Conservation (phyloP, 2,329 filamentous ascomycete genomes). For the Bisporella sp. region DNA sequence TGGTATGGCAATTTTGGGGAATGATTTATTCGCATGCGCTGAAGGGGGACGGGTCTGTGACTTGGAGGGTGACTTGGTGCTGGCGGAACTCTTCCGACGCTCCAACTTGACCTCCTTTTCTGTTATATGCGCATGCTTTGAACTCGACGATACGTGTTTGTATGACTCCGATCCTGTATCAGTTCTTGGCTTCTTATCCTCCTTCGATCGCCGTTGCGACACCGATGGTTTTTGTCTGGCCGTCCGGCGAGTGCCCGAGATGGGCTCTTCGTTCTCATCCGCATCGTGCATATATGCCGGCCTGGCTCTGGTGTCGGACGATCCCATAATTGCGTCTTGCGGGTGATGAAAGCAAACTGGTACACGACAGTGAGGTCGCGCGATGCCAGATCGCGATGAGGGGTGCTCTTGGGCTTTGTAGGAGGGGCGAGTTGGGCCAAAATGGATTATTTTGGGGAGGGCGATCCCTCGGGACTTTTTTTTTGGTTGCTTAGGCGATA, state of each 20-base stretch:
- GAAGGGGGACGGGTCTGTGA: slow-evolving; percentile 13
- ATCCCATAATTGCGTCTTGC: neutral
- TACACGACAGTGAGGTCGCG: neutral
- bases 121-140: slow-evolving; percentile 9
- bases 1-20: slow-evolving; percentile 4
- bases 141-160: slow-evolving; percentile 7
- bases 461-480: neutral
- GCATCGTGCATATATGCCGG: slow-evolving; percentile 9
- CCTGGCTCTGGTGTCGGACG: neutral
- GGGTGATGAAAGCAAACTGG: neutral
- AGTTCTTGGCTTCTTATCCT: neutral
- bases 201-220: slow-evolving; percentile 1
- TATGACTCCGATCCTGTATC: slow-evolving; percentile 4
- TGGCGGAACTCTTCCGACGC: slow-evolving; percentile 17
- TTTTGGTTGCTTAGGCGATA: neutral
- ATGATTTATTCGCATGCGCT: slow-evolving; percentile 12
- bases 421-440: neutral
- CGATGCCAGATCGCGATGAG: slow-evolving; percentile 12
- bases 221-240: slow-evolving; percentile 3
- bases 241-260: slow-evolving; percentile 1
- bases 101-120: slow-evolving; percentile 16
- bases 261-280: slow-evolving; percentile 3
- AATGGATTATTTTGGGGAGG: too few relatives aligned
- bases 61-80: slow-evolving; percentile 17
- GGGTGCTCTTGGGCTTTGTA: neutral